Base-by-base conservation (phyloP, 495 filamentous ascomycete genomes). In the Aspergillus bertholletiae region DNA sequence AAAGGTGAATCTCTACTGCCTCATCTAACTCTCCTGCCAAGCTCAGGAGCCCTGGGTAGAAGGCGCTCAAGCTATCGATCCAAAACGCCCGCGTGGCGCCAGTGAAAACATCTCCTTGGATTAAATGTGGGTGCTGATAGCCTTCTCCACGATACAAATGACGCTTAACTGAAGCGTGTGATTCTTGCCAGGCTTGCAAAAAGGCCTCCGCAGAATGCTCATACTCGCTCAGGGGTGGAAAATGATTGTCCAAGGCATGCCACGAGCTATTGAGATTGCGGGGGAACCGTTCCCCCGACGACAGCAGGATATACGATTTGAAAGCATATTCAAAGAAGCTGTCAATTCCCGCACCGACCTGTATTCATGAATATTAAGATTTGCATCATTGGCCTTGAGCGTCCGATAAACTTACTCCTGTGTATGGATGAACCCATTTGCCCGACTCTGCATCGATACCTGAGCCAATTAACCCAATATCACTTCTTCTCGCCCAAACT, bases 241-340 rank as follows among this genome's bases (percentile, higher is more conserved):
- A 87, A 58, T 74, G 66, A 20, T 69, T 60, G 48, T 78, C 74
- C 44, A 75, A 54, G 11, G 49, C 47, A 53, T 58, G 60, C 75
- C 75, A 76, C 24, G 68, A 72, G 39, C 69, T 76, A 0, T 56
- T 58, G 8, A 48, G 39, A 46, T 76, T 53, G 35, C 69, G 64
- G 7, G 64, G 61, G 8, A 65, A 62, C 9, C 66, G 68, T 32
- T 75, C 64, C 43, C 74, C 74, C 13, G 88, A 85, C 2, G 93
- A 96, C 17, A 97, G 82, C 8, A 98, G 72, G 56, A 98, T 87
- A 59, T 95, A 85, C 2, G 92, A 88, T 66, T 98, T 98, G 65
- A 96, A 80, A 2, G 94, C 94, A 66, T 98, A 98, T 73, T 98
- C 94, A 62, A 93, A 97, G 72, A 97, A 98, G 72, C 92, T 96